These are phyloP conservation scores for Mrakia frigida DNA, from an alignment of 768 basidiomycete species.

Conservation along the genomic window DNA sequence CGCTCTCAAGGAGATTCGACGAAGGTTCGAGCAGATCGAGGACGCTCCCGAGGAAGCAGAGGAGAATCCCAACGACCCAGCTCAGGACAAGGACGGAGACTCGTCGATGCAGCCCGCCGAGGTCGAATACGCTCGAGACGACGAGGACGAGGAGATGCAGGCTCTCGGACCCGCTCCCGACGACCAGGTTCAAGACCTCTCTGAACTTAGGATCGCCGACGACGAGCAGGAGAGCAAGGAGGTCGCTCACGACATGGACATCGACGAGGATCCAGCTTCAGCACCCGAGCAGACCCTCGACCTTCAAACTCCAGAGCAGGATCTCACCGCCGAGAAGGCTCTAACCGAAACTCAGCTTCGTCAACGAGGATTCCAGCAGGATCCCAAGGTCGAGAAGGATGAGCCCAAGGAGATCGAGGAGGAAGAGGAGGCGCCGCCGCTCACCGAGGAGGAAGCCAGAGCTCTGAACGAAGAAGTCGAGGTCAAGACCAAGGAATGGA, in stretches of 20 bases:
- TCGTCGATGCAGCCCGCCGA: constrained; percentile 41
- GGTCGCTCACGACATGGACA: constrained; percentile 33
- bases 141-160: constrained; percentile 72
- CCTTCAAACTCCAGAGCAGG: constrained; percentile 26
- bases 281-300: constrained; percentile 31
- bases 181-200: constrained; percentile 73
- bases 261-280: constrained; percentile 35
- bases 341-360: constrained; percentile 44
- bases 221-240: constrained; percentile 46
- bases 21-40: constrained; percentile 74
- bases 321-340: constrained; percentile 44
- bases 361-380: constrained; percentile 31
- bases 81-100: constrained; percentile 33
- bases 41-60: constrained; percentile 45
- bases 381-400: constrained; percentile 34
- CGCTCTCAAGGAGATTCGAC: constrained; percentile 69
- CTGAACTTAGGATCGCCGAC: constrained; percentile 72
- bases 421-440: constrained; percentile 52
- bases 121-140: constrained; percentile 71
- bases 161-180: constrained; percentile 81
- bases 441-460: constrained; percentile 39
- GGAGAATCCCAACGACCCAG: constrained; percentile 48
- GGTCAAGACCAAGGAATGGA: constrained; percentile 58
- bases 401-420: constrained; percentile 44
- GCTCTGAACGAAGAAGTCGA: constrained; percentile 49